phyloP scores from a whole-genome alignment of 495 filamentous ascomycete genomes.

The Talaromyces adpressus region DNA sequence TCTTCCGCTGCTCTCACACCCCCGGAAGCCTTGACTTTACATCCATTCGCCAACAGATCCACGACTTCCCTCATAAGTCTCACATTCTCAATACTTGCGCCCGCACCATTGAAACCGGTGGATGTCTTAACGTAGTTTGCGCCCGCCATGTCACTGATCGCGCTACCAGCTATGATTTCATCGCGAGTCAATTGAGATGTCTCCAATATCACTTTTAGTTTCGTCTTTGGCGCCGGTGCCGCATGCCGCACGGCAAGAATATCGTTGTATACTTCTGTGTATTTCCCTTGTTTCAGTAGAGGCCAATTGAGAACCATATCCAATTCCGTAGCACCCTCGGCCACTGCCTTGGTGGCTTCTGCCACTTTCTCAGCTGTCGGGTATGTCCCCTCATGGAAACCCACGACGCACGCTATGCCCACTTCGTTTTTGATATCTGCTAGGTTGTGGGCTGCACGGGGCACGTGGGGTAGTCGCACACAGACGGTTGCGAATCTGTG shows the following conservation, averaged over 20 bases:
- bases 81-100: slow-evolving; percentile 50
- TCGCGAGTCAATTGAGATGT: slow-evolving; percentile 47
- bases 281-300: slow-evolving; percentile 42
- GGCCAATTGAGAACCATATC: slow-evolving; percentile 63
- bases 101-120: slow-evolving; percentile 58
- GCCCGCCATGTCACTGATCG: slow-evolving; percentile 51
- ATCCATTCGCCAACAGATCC: slow-evolving; percentile 27
- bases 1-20: slow-evolving; percentile 50
- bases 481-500: slow-evolving; percentile 57
- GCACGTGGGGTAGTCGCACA: slow-evolving; percentile 47
- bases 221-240: slow-evolving; percentile 38
- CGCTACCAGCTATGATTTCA: slow-evolving; percentile 53
- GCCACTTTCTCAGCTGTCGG: slow-evolving; percentile 43
- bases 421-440: slow-evolving; percentile 32
- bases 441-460: slow-evolving; percentile 46
- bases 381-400: slow-evolving; percentile 59
- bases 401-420: slow-evolving; percentile 56
- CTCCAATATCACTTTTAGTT: slow-evolving; percentile 62
- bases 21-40: slow-evolving; percentile 61
- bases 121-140: slow-evolving; percentile 66
- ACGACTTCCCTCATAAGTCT: slow-evolving; percentile 46
- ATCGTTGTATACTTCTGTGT: slow-evolving; percentile 49
- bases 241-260: slow-evolving; percentile 45
- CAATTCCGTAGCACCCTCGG: slow-evolving; percentile 53
- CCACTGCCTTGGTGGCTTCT: slow-evolving; percentile 51